These are phyloP conservation scores for Daedaleopsis nitida DNA, from an alignment of 768 basidiomycete genomes.

Conservation along the genomic window DNA sequence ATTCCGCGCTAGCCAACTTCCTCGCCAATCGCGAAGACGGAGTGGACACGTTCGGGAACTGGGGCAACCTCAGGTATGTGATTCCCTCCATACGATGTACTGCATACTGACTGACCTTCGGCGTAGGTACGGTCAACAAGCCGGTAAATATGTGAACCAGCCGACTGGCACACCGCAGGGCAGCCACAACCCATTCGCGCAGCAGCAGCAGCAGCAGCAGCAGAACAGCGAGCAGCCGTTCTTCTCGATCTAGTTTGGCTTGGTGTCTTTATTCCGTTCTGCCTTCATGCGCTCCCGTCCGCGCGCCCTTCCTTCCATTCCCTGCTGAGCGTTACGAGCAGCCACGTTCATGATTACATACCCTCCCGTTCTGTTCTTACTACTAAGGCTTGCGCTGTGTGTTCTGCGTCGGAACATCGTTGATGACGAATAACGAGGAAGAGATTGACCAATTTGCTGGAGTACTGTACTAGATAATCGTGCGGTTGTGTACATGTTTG, in stretches of 20 bases:
- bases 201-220: slow-evolving; percentile 50
- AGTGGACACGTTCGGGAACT: slow-evolving; percentile 93
- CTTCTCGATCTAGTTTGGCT: slow-evolving; percentile 30
- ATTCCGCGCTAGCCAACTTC: slow-evolving; percentile 73
- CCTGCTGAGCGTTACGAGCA: too few relatives aligned
- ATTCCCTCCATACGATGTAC: neutral
- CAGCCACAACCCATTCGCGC: slow-evolving; percentile 68
- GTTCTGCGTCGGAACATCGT: too few relatives aligned
- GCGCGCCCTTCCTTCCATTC: neutral
- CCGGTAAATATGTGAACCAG: slow-evolving; percentile 29
- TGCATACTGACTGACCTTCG: neutral
- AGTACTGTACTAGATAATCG: neutral
- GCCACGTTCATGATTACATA: neutral
- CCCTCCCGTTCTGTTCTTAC: neutral
- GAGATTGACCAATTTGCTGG: neutral
- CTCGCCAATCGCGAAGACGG: slow-evolving; percentile 92
- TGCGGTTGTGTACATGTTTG: neutral
- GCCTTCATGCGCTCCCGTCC: slow-evolving; percentile 3
- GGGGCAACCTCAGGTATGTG: slow-evolving; percentile 68
- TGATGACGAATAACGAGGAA: too few relatives aligned
- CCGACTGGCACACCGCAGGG: slow-evolving; percentile 35
- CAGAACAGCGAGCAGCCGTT: slow-evolving; percentile 35
- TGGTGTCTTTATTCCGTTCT: neutral
- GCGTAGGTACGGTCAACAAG: slow-evolving; percentile 47
- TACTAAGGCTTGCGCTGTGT: too few relatives aligned